Percentiles rank a stretch among this genome's conserved stretches.
Evolutionary conservation across 2,329 filamentous ascomycete genomes (phyloP).

Genomic region (Rutstroemia sydowiana): DNA sequence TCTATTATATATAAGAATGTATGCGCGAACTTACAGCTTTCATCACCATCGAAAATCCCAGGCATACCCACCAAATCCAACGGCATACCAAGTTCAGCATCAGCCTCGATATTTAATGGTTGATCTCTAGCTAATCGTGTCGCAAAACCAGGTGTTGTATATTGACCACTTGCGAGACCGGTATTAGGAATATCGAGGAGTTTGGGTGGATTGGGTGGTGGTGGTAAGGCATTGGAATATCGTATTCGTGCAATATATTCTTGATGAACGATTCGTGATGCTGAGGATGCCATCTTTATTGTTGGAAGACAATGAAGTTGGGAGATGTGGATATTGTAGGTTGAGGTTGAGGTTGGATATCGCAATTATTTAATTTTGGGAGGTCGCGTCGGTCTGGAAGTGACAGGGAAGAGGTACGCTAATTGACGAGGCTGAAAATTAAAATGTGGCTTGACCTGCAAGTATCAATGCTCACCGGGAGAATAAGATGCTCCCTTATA

Average conservation of each 20-base stretch:
- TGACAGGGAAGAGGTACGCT: conserved; percentile 1
- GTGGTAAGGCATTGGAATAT: conserved; percentile 92
- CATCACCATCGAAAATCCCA: conserved; percentile 89
- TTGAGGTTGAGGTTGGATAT: not conserved
- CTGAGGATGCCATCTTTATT: conserved; percentile 26
- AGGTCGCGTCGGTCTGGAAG: conserved; percentile 11
- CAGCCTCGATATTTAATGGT: conserved; percentile 90
- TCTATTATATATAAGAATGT: not conserved
- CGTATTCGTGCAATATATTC: conserved; percentile 95
- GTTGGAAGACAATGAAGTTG: not conserved
- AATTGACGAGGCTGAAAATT: conserved; percentile 11
- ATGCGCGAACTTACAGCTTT: conserved; percentile 60
- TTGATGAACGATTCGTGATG: conserved; percentile 58
- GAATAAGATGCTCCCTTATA: too few species aligned
- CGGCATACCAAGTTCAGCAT: conserved; percentile 96
- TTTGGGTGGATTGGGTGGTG: conserved; percentile 90
- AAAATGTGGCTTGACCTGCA: not conserved
- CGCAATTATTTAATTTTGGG: conserved; percentile 2
- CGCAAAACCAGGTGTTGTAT: conserved; percentile 84
- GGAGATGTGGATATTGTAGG: not conserved
- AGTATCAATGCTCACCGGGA: not conserved
- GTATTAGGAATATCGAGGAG: conserved; percentile 95
- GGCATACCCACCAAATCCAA: conserved; percentile 92
- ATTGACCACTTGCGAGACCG: conserved; percentile 77
- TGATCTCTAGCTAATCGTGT: conserved; percentile 85